Evolutionary conservation across 1,139 yeast species (phyloP).

Genomic region (Petasospora fabianii): DNA sequence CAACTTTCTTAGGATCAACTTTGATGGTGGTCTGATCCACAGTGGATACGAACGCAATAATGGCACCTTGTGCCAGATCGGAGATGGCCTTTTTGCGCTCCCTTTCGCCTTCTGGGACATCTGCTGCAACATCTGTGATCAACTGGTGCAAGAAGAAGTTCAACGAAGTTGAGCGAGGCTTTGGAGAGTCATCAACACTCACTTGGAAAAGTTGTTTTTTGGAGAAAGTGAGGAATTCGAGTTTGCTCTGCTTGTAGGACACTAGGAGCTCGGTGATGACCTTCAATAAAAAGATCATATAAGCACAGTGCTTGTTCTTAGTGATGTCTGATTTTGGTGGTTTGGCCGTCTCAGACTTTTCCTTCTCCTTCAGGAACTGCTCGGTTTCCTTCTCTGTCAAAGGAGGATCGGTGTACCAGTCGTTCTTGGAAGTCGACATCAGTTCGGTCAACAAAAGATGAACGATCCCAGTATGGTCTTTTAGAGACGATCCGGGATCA

Average conservation of each 20-base stretch:
- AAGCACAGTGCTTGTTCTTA: conserved; percentile 51
- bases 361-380: conserved; percentile 25
- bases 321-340: conserved; percentile 32
- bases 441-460: conserved; percentile 60
- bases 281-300: conserved; percentile 66
- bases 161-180: conserved; percentile 73
- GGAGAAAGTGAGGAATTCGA: conserved; percentile 77
- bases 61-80: conserved; percentile 38
- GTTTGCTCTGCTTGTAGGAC: conserved; percentile 76
- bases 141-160: conserved; percentile 71
- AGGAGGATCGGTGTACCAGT: conserved; percentile 43
- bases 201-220: conserved; percentile 42
- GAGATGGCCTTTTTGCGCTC: conserved; percentile 35
- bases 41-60: conserved; percentile 61
- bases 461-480: conserved; percentile 55
- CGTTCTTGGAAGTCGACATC: conserved; percentile 50
- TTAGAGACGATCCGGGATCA: conserved; percentile 12
- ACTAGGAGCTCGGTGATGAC: conserved; percentile 67
- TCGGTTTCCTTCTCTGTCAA: conserved; percentile 25
- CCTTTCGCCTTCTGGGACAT: conserved; percentile 35
- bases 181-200: conserved; percentile 35
- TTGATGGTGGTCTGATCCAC: conserved; percentile 39
- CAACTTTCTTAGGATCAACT: conserved; percentile 48
- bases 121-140: conserved; percentile 13
- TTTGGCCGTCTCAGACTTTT: conserved; percentile 30